Percentiles rank a stretch among this genome's conserved stretches.
Conservation (phyloP, 2,329 filamentous ascomycete genomes). For the Eutypa lata region DNA sequence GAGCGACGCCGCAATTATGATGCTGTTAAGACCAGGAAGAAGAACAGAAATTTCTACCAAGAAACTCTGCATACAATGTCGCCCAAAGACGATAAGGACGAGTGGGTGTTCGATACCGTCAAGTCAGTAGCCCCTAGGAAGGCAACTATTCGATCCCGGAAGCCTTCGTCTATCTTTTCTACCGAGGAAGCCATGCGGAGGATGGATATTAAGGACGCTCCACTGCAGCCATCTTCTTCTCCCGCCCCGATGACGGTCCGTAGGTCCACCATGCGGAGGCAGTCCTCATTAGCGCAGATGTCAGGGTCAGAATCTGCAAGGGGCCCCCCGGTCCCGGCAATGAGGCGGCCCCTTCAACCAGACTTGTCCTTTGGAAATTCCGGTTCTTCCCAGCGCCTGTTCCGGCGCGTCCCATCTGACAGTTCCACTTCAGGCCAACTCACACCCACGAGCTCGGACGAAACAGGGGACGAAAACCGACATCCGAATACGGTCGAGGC, state of each 20-base stretch:
- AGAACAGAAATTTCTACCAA: conserved; percentile 83
- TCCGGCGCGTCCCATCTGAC: conserved; percentile 79
- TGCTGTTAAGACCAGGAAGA: conserved; percentile 64
- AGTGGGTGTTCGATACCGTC: conserved; percentile 95
- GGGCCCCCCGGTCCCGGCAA: conserved; percentile 37
- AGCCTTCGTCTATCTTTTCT: conserved; percentile 54
- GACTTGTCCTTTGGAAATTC: conserved; percentile 94
- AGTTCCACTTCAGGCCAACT: conserved; percentile 45
- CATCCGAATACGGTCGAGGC: conserved; percentile 54
- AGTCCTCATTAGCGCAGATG: conserved; percentile 39
- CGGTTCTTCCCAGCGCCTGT: conserved; percentile 86
- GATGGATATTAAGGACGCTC: conserved; percentile 59
- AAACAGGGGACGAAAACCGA: conserved; percentile 61
- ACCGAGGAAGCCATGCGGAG: conserved; percentile 60
- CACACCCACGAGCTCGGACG: conserved; percentile 35
- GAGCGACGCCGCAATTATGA: conserved; percentile 80
- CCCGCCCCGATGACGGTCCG: conserved; percentile 54
- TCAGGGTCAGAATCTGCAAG: conserved; percentile 37
- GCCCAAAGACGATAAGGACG: conserved; percentile 68
- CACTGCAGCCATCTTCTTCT: conserved; percentile 56
- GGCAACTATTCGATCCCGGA: conserved; percentile 48
- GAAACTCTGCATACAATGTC: conserved; percentile 78
- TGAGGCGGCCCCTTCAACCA: conserved; percentile 77
- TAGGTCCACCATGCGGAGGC: conserved; percentile 53
- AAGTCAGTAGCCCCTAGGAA: conserved; percentile 66